phyloP scores from a whole-genome alignment of 129 eudicot species.

The Ambrosia trifida region DNA sequence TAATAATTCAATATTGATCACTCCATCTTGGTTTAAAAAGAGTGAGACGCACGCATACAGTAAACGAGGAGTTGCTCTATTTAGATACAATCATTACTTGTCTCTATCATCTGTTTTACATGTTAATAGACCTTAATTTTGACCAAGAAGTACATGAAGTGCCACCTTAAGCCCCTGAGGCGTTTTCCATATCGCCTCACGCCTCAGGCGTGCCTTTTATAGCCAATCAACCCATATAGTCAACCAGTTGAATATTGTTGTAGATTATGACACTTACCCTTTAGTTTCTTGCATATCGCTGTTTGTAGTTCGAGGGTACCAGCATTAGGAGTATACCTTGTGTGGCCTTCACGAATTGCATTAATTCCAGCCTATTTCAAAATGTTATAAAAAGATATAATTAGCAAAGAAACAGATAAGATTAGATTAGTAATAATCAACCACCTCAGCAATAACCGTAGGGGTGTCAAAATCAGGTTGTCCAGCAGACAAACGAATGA shows the following conservation, averaged over 20 bases:
- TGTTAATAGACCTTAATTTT: too few species aligned
- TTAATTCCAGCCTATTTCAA: slow-evolving; percentile 67
- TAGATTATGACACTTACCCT: slow-evolving; percentile 54
- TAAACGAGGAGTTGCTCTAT: too few species aligned
- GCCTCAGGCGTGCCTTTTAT: too few species aligned
- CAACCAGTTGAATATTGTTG: too few species aligned
- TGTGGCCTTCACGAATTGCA: slow-evolving; percentile 83
- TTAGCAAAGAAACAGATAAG: background rate
- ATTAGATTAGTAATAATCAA: background rate
- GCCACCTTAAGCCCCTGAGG: too few species aligned
- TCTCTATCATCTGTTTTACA: too few species aligned
- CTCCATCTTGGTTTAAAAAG: background rate
- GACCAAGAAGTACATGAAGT: too few species aligned
- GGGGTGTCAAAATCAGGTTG: slow-evolving; percentile 99
- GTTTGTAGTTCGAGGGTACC: slow-evolving; percentile 79
- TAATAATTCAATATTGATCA: background rate
- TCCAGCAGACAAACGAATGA: slow-evolving; percentile 86
- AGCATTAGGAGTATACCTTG: slow-evolving; percentile 91
- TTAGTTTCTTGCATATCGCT: slow-evolving; percentile 80
- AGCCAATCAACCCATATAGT: too few species aligned
- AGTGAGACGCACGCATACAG: background rate
- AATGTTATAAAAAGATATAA: background rate
- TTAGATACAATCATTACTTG: too few species aligned
- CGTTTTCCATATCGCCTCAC: too few species aligned
- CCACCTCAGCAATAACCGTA: slow-evolving; percentile 70